Base-by-base conservation (phyloP, 2,329 filamentous ascomycete genomes). In the Pseudocercospora fijiensis region DNA sequence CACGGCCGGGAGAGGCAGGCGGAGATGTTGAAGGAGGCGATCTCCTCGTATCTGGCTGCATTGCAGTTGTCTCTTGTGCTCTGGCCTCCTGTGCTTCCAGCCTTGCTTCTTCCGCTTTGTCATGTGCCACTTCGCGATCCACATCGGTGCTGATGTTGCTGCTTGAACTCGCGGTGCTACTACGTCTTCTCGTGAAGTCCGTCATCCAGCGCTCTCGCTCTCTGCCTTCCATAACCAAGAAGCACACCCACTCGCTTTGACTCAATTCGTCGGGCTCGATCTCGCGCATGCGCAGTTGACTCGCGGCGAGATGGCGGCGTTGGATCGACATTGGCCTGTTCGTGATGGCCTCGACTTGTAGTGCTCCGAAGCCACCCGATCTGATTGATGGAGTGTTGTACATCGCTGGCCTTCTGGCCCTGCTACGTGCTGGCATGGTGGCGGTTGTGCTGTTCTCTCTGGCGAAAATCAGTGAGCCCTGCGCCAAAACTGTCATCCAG, bases 301-400 rank as follows among this genome's bases (percentile, higher is more conserved):
- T 71, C 18, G 74, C 74, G 51, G 74, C 74, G 20, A 75, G 67
- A 55, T 76, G 74, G 20, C 74, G 69, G 30, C 74, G 73, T 20
- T 73, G 72, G 60, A 76, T 75, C 20, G 73, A 75, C 11, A 71
- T 64, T 2, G 74, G 73, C 1, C 74, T 70, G 56, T 76, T 75
- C 4, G 73, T 74, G 60, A 74, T 61, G 5, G 73, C 73, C 65
- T 76, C 74, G 51, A 76, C 72, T 64, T 76, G 74, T 3, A 76
- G 65, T 9, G 71, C 73, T 10, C 74, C 74, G 56, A 76, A 75
- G 53, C 74, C 74, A 53, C 73, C 73, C 18, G 69, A 75, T 49
- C 73, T 69, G 62, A 76, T 75, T 26, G 69, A 66, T 5, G 74
- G 74, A 1, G 74, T 76, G 69, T 75, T 75, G 69, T 74, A 76